Base-by-base conservation (phyloP, 305 asterid genomes). In the Fraxinus greggii region DNA sequence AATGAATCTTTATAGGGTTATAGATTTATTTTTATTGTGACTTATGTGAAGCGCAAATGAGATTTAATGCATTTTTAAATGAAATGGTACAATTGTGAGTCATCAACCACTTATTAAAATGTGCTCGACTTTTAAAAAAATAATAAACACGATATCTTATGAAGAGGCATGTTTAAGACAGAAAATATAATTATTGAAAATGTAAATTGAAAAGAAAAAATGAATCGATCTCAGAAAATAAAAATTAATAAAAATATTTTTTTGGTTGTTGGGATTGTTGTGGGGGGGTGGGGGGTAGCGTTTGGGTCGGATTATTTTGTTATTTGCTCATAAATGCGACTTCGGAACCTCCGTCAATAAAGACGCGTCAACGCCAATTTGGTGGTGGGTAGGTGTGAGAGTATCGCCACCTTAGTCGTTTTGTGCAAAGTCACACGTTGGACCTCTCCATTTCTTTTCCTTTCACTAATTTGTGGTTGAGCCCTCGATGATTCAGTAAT, bases 331-430 rank as follows among this genome's bases (percentile, higher is more conserved):
- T 15, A 45, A 13, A 45, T 45, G 56, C 56, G 56, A 73, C 83
- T 12, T 80, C 2, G 83, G 17, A 80, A 5, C n/a, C 75, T 74
- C 79, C 79, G 79, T 56, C 83, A 36, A 54, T 72, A 29, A 67
- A 42, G 28, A 17, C 19, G 36, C 65, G 65, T 38, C 15, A 15
- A 21, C 32, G 0, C 32, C 32, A 24, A 23, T 24, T 63, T 4
- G 72, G 72, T 6, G 72, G n/a, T 33, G 29, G 4, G 7, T 48
- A 48, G 63, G 40, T 0, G 4, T 15, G 63, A 17, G 7, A 75
- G 77, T 26, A 81, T 75, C 84, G 45, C 42, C 42, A 15, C 33
- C 40, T 63, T 65, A 17, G 81, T 81, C 77, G 77, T 81, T 38
- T 29, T 0, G 81, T 32, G 76, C 69, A 32, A 76, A 28, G 72